Evolutionary conservation across 2,329 filamentous ascomycete genomes (phyloP).

Genomic region (Cladobotryum mycophilum): DNA sequence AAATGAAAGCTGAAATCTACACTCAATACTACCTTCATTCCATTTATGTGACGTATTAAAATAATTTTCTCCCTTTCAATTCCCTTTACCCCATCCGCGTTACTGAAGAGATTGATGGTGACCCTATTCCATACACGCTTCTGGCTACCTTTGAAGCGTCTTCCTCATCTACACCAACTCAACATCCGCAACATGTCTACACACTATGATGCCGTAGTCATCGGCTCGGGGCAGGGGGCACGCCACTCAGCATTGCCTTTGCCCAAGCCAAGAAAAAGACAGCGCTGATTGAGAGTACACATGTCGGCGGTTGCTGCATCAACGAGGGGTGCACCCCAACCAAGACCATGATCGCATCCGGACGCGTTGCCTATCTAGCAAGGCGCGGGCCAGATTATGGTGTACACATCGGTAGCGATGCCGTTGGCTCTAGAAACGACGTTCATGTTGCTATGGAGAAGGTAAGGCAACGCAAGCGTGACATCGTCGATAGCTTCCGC

Average conservation of each 20-base stretch:
- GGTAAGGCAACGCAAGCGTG: conserved; percentile 45
- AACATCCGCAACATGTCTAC: background rate
- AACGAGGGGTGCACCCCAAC: conserved; percentile 53
- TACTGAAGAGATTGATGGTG: too few relatives aligned
- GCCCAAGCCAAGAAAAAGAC: conserved; percentile 38
- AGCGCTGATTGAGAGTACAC: conserved; percentile 40
- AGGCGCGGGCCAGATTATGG: conserved; percentile 40
- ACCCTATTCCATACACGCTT: too few relatives aligned
- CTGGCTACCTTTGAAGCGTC: too few relatives aligned
- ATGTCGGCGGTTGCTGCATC: conserved; percentile 48
- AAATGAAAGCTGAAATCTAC: too few relatives aligned
- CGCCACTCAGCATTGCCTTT: conserved; percentile 42
- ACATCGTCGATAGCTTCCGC: conserved; percentile 46
- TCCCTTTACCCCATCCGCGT: too few relatives aligned
- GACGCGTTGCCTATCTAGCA: conserved; percentile 41
- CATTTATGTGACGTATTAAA: too few relatives aligned
- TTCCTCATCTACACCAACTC: background rate
- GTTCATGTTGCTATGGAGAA: conserved; percentile 40
- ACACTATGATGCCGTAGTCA: conserved; percentile 32
- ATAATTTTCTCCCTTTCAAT: too few relatives aligned
- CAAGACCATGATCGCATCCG: conserved; percentile 51
- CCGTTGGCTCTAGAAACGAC: conserved; percentile 2
- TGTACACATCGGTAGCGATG: conserved; percentile 24
- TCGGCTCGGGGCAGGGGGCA: conserved; percentile 50
- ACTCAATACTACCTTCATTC: too few relatives aligned